Percentiles rank a stretch among this genome's conserved stretches.
Conservation (phyloP, 1,284 basidiomycete species). For the Vanrija pseudolonga region DNA sequence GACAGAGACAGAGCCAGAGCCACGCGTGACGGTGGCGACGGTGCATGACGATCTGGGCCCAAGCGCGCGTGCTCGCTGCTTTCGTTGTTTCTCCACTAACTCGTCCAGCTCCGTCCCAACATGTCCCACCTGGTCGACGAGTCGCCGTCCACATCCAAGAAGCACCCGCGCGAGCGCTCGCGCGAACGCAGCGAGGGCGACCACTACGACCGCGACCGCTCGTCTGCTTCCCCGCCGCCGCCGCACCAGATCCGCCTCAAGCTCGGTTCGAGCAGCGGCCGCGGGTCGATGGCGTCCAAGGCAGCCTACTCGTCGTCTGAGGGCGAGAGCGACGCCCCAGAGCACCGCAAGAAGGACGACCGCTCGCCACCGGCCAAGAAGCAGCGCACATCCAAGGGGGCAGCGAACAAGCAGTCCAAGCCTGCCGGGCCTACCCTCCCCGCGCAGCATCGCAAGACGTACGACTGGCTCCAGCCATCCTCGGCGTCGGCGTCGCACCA, state of each 20-base stretch:
- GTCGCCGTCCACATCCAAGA: background rate
- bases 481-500: conserved; percentile 36
- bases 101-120: conserved; percentile 24
- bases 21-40: background rate
- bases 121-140: conserved; percentile 23
- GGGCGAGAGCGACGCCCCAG: conserved; percentile 11
- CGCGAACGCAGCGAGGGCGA: background rate
- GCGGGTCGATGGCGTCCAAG: background rate
- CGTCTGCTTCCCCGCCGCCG: background rate
- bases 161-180: background rate
- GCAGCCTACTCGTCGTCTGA: conserved; percentile 36
- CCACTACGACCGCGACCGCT: background rate
- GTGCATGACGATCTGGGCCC: no score
- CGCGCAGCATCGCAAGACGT: conserved; percentile 30
- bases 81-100: background rate
- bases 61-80: background rate
- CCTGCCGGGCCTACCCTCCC: conserved; percentile 6
- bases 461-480: conserved; percentile 42
- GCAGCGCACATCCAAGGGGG: conserved; percentile 3
- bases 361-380: conserved; percentile 13
- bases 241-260: background rate
- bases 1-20: no score
- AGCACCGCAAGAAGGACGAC: background rate
- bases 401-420: conserved; percentile 1
- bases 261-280: background rate